These are phyloP conservation scores for Amylocystis lapponica DNA, from an alignment of 768 basidiomycete species.

Conservation along the genomic window DNA sequence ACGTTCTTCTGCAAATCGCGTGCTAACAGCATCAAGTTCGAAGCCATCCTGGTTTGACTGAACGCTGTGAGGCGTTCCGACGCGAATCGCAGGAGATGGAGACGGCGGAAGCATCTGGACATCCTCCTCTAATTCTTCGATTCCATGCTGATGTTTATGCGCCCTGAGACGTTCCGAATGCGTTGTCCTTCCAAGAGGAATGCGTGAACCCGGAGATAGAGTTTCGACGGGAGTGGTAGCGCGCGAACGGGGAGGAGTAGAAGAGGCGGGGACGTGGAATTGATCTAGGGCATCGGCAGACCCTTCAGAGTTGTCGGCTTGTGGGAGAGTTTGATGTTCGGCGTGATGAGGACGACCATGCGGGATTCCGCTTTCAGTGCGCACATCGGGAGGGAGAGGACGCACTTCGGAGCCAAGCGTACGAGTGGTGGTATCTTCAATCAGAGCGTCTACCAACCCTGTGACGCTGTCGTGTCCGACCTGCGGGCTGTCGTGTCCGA, in stretches of 20 bases:
- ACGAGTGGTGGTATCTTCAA: conserved; percentile 42
- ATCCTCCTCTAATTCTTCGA: conserved; percentile 28
- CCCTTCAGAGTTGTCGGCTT: no score
- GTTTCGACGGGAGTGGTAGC: conserved; percentile 12
- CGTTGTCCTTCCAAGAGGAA: conserved; percentile 33
- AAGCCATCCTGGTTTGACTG: conserved; percentile 25
- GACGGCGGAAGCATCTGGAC: conserved; percentile 43
- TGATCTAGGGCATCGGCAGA: no score
- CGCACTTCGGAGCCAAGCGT: conserved; percentile 30
- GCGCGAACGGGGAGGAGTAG: conserved; percentile 10
- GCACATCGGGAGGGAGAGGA: conserved; percentile 46
- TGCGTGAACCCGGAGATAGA: conserved; percentile 20
- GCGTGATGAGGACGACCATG: conserved; percentile 60
- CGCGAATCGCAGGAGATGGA: conserved; percentile 37
- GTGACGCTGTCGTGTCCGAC: conserved; percentile 58
- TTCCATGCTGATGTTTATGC: conserved; percentile 11
- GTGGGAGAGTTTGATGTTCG: conserved; percentile 25
- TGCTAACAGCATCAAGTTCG: conserved; percentile 11
- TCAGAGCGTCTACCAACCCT: conserved; percentile 67
- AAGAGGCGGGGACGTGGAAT: conserved; percentile 1
- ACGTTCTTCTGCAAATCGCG: background rate
- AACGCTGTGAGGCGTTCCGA: conserved; percentile 9
- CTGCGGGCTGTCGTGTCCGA: conserved; percentile 36
- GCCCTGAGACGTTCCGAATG: conserved; percentile 32
- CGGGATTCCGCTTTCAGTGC: conserved; percentile 59